phyloP scores from a whole-genome alignment of 345 rosid species.

The Linum usitatissimum region DNA sequence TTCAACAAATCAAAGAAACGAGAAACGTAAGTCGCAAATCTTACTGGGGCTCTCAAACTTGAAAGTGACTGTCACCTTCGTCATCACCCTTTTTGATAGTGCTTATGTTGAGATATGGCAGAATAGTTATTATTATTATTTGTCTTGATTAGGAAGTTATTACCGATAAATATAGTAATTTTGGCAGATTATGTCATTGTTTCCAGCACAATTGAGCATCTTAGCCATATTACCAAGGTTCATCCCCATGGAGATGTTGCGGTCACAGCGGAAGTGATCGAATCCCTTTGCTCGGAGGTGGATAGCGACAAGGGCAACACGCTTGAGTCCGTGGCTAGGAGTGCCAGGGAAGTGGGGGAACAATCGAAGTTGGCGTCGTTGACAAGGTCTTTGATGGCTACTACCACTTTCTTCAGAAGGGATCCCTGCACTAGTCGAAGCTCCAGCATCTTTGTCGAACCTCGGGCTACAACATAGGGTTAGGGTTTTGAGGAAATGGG shows the following conservation, averaged over 20 bases:
- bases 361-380: slow-evolving; percentile 98
- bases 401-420: slow-evolving; percentile 87
- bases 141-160: too few relatives aligned
- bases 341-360: slow-evolving; percentile 86
- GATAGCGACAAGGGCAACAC: slow-evolving; percentile 90
- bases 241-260: slow-evolving; percentile 94
- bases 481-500: too few relatives aligned
- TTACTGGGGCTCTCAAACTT: slow-evolving; percentile 97
- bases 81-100: slow-evolving; percentile 94
- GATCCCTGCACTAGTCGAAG: slow-evolving; percentile 92
- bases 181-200: slow-evolving; percentile 95
- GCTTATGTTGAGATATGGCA: too few relatives aligned
- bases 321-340: slow-evolving; percentile 99
- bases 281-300: slow-evolving; percentile 90
- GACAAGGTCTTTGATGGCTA: slow-evolving; percentile 79
- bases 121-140: too few relatives aligned
- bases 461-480: neutral
- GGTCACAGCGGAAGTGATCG: slow-evolving; percentile 96
- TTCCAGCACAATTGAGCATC: slow-evolving; percentile 93
- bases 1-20: neutral
- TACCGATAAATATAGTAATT: too few relatives aligned
- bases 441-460: slow-evolving; percentile 51
- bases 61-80: slow-evolving; percentile 91
- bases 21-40: slow-evolving; percentile 8
- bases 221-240: slow-evolving; percentile 84